Evolutionary conservation across 208 protist species (phyloP).

Genomic region (Herpetomonas samuelpessoai): DNA sequence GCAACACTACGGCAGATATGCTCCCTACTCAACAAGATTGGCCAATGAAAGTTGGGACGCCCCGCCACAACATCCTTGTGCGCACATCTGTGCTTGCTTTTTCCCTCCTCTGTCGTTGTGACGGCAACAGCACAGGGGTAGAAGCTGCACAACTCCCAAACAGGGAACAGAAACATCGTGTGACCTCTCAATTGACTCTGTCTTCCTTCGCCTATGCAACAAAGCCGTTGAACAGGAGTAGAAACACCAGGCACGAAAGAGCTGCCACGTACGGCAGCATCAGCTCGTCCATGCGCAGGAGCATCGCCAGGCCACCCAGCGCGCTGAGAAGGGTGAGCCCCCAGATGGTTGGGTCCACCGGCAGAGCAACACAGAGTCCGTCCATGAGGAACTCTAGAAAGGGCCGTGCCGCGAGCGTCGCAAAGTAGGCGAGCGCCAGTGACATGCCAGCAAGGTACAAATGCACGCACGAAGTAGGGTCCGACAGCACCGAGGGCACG

Average conservation of each 20-base stretch:
- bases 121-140: too few species aligned
- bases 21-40: too few species aligned
- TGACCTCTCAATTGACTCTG: too few species aligned
- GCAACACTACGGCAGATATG: too few species aligned
- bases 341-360: constrained; percentile 75
- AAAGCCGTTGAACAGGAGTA: constrained; percentile 65
- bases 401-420: constrained; percentile 31
- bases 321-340: constrained; percentile 33
- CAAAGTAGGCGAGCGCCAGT: constrained; percentile 46
- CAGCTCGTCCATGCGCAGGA: constrained; percentile 25
- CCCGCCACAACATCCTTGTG: too few species aligned
- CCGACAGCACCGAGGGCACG: constrained; percentile 16
- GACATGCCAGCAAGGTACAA: constrained; percentile 35
- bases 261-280: constrained; percentile 12
- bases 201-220: too few species aligned
- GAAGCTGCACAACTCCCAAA: too few species aligned
- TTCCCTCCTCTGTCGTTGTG: too few species aligned
- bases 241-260: constrained; percentile 19
- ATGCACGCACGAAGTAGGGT: constrained; percentile 13
- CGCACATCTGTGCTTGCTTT: too few species aligned
- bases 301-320: constrained; percentile 16
- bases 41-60: too few species aligned
- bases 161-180: too few species aligned
- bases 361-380: constrained; percentile 35
- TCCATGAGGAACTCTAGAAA: constrained; percentile 27